Evolutionary conservation across 768 basidiomycete genomes (phyloP), one percentile per base, ranked within the genome.

Genomic region (Phanerodontia chrysosporium): DNA sequence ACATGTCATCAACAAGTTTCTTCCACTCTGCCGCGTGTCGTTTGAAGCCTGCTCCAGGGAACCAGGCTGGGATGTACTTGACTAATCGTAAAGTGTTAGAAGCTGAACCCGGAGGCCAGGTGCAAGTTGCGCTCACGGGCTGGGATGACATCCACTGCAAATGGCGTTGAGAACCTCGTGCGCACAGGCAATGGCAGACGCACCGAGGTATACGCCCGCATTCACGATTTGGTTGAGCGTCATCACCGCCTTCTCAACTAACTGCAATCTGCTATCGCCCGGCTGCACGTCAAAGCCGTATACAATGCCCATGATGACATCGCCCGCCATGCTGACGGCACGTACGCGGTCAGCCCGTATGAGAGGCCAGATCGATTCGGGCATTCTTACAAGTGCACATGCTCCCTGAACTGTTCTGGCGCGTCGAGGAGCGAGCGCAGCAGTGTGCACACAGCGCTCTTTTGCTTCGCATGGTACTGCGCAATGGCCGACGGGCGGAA

Each of bases 391-490:
- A 32, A 14, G 6, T 35, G 54, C 1, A 57, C 7, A 45, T 56
- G 32, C 25, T 27, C 22, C 10, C 58, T 45, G 29, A 73, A 70
- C 25, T 65, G 62, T 1, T 64, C 62, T 24, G 73, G 72, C 0
- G 63, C 51, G 42, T 69, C 63, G n/a, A 70, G 52, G 18, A 74
- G 57, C 13, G 58, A 62, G 13, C 54, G 24, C n/a, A 57, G 21
- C 24, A 62, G 53, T 14, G 28, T 36, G n/a, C 55, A 45, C 6
- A 54, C 45, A 21, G 44, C 62, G 32, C 55, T 27, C 13, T 16
- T 22, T 21, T 45, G n/a, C 25, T 25, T 45, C 16, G 53, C 22
- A 18, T 57, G 28, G 44, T 57, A 57, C 29, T 51, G 10, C 6
- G 27, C 12, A 12, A 49, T 39, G 25, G 45, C 57, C 10, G 28